Evolutionary conservation across 1,284 basidiomycete species (phyloP), one percentile per base, ranked within the genome.

Genomic region (Rugiboletus extremiorientalis): DNA sequence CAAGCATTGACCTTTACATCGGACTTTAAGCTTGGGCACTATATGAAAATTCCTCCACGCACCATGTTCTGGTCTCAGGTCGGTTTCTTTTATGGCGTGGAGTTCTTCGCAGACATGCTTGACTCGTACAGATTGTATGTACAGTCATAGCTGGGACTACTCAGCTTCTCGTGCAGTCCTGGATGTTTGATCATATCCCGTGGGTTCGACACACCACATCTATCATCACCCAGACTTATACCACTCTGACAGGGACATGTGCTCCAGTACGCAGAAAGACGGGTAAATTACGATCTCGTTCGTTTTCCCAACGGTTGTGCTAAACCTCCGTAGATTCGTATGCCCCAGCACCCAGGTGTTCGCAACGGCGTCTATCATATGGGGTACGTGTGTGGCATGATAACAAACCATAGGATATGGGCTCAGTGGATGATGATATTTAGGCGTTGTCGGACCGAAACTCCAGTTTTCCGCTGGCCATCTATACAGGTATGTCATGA

Each of bases 11-110:
- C 62, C 8, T 83, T 80, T 61, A 67, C 77, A 3, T 62, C 70
- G 2, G 80, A 84, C 53, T 69, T 76, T 45, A 82, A 81, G 64
- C 72, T 80, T 15, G 79, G 75, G 6, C 77, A 81, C 61, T 81
- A 82, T 61, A 81, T 81, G 74, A 84, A 84, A 67, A 67, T 83
- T 20, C 75, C 79, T 0, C 82, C 82, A 8, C 76, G 79, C 25
- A 60, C 70, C 6, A 77, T 79, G 69, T 81, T 81, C 63, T 67
- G 65, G 56, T 71, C 64, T 49, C 80, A 83, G 62, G 63, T 70
- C n/a, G 12, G 65, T n/a, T n/a, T n/a, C 6, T 23, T 4, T 6
- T 43, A 18, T 12, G 42, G 11, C 14, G 7, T 25, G 12, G 18
- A 14, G 14, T 27, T 10, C 12, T 23, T 37, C 9, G 7, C 25